Base-by-base conservation (phyloP, 768 basidiomycete species). In the Suillus plorans region DNA sequence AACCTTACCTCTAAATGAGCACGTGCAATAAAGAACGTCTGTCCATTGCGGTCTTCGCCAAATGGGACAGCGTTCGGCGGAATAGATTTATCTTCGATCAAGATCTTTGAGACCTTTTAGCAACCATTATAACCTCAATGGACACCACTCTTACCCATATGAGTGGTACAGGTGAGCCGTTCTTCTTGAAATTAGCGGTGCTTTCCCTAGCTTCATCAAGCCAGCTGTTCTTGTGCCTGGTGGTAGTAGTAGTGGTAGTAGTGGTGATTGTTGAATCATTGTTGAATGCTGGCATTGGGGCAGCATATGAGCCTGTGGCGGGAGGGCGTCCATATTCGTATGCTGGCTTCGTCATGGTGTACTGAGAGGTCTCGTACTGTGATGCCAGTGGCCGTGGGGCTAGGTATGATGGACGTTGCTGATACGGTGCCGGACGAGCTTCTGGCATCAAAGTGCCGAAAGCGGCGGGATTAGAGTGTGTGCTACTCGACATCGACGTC, bases 1-100 rank as follows among this genome's bases (percentile, higher is more conserved):
- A 36, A 3, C 7, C 31, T 31, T 3, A 31, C 36, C 55, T 28
- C 13, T 10, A 74, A 60, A 53, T 68, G 57, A 14, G 74, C 73
- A 18, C 73, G 67, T 44, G 71, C 73, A 42, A 74, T 49, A 45
- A 76, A 74, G 47, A 73, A 68, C 34, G 74, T 31, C 10, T 22
- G 68, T 3, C 73, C 73, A 44, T 65, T 70, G 60, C 66, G 67
- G 13, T 68, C 69, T 52, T 74, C 73, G 25, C 71, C 67, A 20
- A 74, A 64, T 22, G 73, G 73, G 4, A 74, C 67, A 12, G 74
- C 74, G 64, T 74, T 59, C 56, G 73, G 71, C 10, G 73, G 73
- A 58, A 74, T 71, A 13, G 69, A 44, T 37, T 76, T 74, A 41
- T 74, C 74, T 8, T 41, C 53, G 45, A 74, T 67, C 8, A 74